Conservation (phyloP, 1,284 basidiomycete species). For the Ceratobasidium sp. region DNA sequence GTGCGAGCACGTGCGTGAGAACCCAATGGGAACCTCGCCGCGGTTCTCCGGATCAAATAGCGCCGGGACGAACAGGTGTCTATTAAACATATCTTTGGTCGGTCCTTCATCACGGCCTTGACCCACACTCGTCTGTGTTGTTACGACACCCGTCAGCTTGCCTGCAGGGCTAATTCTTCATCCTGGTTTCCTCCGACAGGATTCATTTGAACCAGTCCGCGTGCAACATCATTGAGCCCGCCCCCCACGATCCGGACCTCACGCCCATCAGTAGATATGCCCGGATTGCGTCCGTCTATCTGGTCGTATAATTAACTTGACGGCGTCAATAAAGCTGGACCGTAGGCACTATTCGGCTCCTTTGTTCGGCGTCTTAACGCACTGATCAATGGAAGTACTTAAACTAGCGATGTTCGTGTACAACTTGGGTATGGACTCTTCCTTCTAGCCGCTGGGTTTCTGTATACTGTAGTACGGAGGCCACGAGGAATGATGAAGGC, state of each 20-base stretch:
- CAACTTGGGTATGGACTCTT: not conserved
- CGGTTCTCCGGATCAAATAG: not conserved
- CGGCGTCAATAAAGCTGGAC: not conserved
- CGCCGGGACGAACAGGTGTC: not conserved
- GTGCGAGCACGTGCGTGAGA: not conserved
- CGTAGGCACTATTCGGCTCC: not conserved
- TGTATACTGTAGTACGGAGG: not conserved
- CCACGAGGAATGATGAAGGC: not conserved
- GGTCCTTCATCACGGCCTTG: not conserved
- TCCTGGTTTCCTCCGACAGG: not conserved
- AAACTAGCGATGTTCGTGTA: not conserved
- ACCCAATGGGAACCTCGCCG: not conserved
- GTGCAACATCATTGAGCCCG: conserved; percentile 2
- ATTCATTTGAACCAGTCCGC: not conserved
- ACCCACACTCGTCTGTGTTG: not conserved
- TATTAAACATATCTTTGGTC: not conserved
- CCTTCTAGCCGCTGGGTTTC: not conserved
- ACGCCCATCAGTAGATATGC: not conserved
- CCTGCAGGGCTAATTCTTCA: conserved; percentile 2
- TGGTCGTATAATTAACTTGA: not conserved
- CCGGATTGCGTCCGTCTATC: not conserved
- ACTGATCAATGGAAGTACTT: not conserved
- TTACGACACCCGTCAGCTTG: not conserved
- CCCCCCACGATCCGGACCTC: not conserved
- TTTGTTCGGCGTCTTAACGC: not conserved